Percentiles rank a stretch among this genome's conserved stretches.
Evolutionary conservation across 2,329 filamentous ascomycete species (phyloP).

Genomic region (Penicillium digitatum): DNA sequence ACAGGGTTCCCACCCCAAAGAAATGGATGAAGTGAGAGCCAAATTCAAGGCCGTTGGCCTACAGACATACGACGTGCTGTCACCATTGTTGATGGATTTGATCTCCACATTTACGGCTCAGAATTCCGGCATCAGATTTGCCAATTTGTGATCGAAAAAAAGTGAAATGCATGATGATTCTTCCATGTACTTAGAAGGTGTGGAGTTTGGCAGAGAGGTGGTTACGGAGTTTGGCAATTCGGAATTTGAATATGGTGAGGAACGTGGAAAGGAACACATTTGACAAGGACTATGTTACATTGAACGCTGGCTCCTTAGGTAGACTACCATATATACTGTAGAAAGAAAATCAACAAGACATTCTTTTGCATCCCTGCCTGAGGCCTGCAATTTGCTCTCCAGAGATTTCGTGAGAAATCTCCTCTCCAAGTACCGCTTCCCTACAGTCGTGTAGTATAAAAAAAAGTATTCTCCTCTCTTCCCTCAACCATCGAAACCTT

Average conservation of each 20-base stretch:
- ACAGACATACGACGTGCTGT: conserved; percentile 60
- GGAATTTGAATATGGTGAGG: not conserved
- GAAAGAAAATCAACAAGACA: not conserved
- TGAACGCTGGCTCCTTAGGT: not conserved
- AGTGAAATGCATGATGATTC: not conserved
- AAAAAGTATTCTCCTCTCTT: too few relatives aligned
- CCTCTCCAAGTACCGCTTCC: too few relatives aligned
- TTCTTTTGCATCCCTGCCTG: not conserved
- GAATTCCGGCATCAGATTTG: conserved; percentile 36
- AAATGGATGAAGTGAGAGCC: conserved; percentile 53
- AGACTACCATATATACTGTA: not conserved
- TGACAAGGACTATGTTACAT: not conserved
- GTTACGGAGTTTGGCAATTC: not conserved
- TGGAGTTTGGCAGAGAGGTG: not conserved
- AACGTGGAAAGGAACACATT: too few relatives aligned
- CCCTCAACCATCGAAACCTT: too few relatives aligned
- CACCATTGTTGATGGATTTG: conserved; percentile 60
- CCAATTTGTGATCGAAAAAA: conserved; percentile 22
- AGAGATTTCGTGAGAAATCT: not conserved
- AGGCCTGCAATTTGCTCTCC: not conserved
- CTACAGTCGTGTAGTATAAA: too few relatives aligned
- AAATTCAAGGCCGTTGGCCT: conserved; percentile 55
- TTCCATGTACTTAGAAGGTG: not conserved
- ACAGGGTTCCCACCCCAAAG: conserved; percentile 57
- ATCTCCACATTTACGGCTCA: conserved; percentile 55